A percentile compares a stretch with the other conserved stretches of the same genome.
phyloP scores from a whole-genome alignment of 768 basidiomycete species.

The Inosperma sp. region DNA sequence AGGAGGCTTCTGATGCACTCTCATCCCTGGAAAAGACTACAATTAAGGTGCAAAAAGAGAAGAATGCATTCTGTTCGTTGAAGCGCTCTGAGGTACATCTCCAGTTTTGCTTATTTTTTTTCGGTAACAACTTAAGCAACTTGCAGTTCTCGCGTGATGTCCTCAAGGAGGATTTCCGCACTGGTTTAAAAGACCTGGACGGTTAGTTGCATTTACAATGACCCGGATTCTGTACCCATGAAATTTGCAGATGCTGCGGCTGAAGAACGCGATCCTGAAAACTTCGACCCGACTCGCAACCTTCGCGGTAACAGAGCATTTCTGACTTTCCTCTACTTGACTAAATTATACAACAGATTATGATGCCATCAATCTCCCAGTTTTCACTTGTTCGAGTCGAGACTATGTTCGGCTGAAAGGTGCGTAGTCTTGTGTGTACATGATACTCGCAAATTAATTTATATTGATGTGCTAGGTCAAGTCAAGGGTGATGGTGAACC shows the following conservation, averaged over 20 bases:
- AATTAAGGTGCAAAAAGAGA: constrained; percentile 47
- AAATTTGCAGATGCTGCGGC: constrained; percentile 45
- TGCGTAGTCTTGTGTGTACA: constrained; percentile 12
- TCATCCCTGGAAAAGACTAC: constrained; percentile 40
- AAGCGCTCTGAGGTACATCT: constrained; percentile 49
- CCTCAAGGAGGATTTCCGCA: constrained; percentile 56
- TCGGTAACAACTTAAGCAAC: constrained; percentile 1
- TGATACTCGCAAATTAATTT: neutral
- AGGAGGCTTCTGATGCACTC: constrained; percentile 31
- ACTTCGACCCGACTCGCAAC: constrained; percentile 49
- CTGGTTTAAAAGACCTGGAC: constrained; percentile 55
- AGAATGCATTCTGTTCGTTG: constrained; percentile 58
- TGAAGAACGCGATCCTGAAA: constrained; percentile 52
- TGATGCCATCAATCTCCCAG: constrained; percentile 54
- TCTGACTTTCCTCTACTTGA: neutral
- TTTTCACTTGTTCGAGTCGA: constrained; percentile 57
- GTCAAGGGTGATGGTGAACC: constrained; percentile 58
- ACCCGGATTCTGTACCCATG: neutral
- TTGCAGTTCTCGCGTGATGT: constrained; percentile 50
- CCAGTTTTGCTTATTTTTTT: neutral
- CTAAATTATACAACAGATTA: constrained; percentile 43
- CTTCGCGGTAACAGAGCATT: constrained; percentile 38
- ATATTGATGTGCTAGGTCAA: constrained; percentile 37
- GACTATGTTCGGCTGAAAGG: constrained; percentile 58
- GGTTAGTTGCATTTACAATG: constrained; percentile 30